Base-by-base conservation (phyloP, 2,329 filamentous ascomycete species). In the Drechslera avenae region DNA sequence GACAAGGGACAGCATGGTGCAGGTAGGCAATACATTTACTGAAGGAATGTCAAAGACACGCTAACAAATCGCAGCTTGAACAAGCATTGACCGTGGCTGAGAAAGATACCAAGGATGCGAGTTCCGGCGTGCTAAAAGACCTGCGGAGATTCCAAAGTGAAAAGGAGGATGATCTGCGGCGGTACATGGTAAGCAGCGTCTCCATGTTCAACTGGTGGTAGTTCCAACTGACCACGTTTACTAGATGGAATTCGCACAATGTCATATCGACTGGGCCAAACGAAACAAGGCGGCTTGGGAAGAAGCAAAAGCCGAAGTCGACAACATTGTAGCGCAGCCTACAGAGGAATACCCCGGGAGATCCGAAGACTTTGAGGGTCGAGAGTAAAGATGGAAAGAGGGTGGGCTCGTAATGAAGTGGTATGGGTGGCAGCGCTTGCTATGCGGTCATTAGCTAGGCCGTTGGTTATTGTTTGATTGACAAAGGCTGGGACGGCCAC, bases 211-310 rank as follows among this genome's bases (percentile, higher is more conserved):
- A 13, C n/a, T 36, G 6, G 13, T 5, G n/a, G 4, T 1, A 18
- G 16, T n/a, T 2, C 13, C 16, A 23, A 32, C 28, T 56, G 56
- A 45, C 46, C 33, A 19, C 34, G 10, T 42, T 5, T 2, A 16
- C 21, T 63, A 96, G 92, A 84, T 96, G 66, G 90, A 90, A 26
- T 97, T 96, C 74, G 92, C 92, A 10, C 90, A 89, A 73, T 93
- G 89, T 73, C 92, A 97, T 71, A 86, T 97, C 53, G 90, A 96
- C 72, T 97, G 92, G 92, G 93, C 92, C 3, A 89, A 87, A 74
- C 92, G 93, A 73, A 92, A 89, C 73, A 85, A 92, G 69, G 90
- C 93, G 65, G 91, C 91, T 5, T 97, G 92, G 92, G 89, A 93
- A 66, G 92, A 96, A 71, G 92, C 92, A 1, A 88, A 87, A 63